These are phyloP conservation scores for Paramyrothecium sp. DNA, from an alignment of 2,329 filamentous ascomycete genomes.

Conservation along the genomic window DNA sequence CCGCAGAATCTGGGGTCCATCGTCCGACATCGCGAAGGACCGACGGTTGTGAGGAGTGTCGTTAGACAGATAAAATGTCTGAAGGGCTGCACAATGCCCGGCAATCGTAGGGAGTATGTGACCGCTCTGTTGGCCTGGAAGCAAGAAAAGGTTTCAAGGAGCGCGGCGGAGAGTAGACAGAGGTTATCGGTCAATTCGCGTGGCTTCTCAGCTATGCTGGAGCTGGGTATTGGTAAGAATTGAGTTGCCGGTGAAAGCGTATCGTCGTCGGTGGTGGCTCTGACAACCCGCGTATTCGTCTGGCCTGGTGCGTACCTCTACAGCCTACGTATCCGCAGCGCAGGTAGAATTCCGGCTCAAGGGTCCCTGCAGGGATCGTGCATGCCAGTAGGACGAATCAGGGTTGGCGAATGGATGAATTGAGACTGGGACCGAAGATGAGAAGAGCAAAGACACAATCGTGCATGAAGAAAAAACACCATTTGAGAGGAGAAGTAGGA, in stretches of 20 bases:
- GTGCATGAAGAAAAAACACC: not conserved
- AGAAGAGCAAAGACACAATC: not conserved
- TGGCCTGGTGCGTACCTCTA: not conserved
- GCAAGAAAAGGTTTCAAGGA: too few relatives aligned
- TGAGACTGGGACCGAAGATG: not conserved
- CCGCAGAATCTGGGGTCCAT: conserved; percentile 57
- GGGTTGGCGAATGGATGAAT: not conserved
- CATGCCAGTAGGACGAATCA: not conserved
- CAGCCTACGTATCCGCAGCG: too few relatives aligned
- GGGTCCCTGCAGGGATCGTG: not conserved
- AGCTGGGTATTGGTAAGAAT: too few relatives aligned
- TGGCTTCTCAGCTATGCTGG: too few relatives aligned
- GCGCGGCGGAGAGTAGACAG: too few relatives aligned
- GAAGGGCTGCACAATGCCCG: too few relatives aligned
- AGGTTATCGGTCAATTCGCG: too few relatives aligned
- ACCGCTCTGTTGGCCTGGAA: too few relatives aligned
- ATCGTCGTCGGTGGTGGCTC: not conserved
- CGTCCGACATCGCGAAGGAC: conserved; percentile 32
- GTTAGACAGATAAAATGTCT: not conserved
- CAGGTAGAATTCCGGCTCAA: not conserved
- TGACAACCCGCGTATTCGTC: not conserved
- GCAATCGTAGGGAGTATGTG: too few relatives aligned
- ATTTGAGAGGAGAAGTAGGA: too few relatives aligned
- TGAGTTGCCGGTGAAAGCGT: too few relatives aligned
- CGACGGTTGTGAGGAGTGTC: not conserved